phyloP scores from a whole-genome alignment of 805 yeast genomes.

The Cyberlindnera lachancei region DNA sequence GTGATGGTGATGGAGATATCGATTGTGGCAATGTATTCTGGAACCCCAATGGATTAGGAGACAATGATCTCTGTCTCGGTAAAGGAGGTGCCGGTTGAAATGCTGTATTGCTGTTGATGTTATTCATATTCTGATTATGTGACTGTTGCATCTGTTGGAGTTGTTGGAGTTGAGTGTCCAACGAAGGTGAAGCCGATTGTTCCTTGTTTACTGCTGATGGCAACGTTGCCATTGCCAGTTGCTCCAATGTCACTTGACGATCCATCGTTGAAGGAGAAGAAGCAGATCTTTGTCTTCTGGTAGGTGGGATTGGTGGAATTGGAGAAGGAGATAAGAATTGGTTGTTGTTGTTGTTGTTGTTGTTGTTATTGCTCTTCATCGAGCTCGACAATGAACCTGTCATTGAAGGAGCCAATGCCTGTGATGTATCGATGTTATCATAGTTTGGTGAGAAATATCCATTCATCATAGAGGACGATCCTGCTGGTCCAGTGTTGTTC shows the following conservation, averaged over 20 bases:
- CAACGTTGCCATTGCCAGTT: conserved; percentile 12
- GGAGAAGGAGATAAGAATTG: conserved; percentile 1
- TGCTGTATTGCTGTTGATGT: conserved; percentile 6
- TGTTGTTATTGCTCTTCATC: conserved; percentile 5
- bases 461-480: not conserved
- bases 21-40: conserved; percentile 7
- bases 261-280: conserved; percentile 18
- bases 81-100: conserved; percentile 6
- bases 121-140: too few species aligned
- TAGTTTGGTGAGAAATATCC: conserved; percentile 12
- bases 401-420: conserved; percentile 29
- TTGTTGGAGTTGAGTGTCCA: too few species aligned
- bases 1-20: conserved; percentile 26
- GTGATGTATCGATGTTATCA: conserved; percentile 3
- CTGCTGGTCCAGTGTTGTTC: conserved; percentile 3
- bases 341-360: conserved; percentile 4
- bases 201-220: conserved; percentile 12
- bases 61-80: not conserved
- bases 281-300: conserved; percentile 15
- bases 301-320: conserved; percentile 14
- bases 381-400: conserved; percentile 32
- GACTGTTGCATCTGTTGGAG: too few species aligned
- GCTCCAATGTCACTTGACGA: conserved; percentile 8
- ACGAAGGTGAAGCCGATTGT: too few species aligned
- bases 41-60: conserved; percentile 2